A percentile compares a stretch with the other conserved stretches of the same genome.
Evolutionary conservation across 345 rosid genomes (phyloP).

Genomic region (Carallia brachiata): DNA sequence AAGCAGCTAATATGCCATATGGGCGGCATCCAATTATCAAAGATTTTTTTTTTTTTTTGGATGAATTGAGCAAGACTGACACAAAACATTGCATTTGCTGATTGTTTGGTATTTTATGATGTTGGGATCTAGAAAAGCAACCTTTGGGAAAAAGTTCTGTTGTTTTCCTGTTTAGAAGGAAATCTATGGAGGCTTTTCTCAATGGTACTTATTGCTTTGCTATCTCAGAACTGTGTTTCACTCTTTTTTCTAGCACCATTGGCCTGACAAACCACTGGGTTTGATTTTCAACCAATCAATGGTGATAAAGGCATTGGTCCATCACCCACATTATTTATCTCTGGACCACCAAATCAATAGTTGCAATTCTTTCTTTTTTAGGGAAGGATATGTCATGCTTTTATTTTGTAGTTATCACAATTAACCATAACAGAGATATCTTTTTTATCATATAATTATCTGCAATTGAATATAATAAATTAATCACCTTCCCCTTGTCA

Average conservation of each 20-base stretch:
- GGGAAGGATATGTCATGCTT: slow-evolving; percentile 1
- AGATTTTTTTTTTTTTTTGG: neutral
- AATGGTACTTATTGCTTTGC: slow-evolving; percentile 17
- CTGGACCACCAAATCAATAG: slow-evolving; percentile 18
- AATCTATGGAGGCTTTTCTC: slow-evolving; percentile 10
- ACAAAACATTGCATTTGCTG: slow-evolving; percentile 3
- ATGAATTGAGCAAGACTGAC: slow-evolving; percentile 12
- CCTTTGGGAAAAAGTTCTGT: neutral
- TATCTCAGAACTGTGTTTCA: neutral
- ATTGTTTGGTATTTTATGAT: slow-evolving; percentile 10
- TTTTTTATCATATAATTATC: neutral
- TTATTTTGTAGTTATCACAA: neutral
- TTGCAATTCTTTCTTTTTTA: neutral
- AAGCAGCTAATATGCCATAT: slow-evolving; percentile 13
- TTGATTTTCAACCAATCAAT: slow-evolving; percentile 31
- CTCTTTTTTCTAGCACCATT: slow-evolving; percentile 1
- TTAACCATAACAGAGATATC: slow-evolving; percentile 16
- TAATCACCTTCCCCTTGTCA: neutral
- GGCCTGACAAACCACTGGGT: slow-evolving; percentile 25
- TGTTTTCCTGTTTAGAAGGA: slow-evolving; percentile 22
- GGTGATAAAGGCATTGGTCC: slow-evolving; percentile 27
- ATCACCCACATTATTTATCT: slow-evolving; percentile 9
- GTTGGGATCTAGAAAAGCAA: slow-evolving; percentile 13
- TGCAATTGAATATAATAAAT: neutral
- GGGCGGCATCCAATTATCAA: slow-evolving; percentile 1